Evolutionary conservation across 163 green algal species (phyloP).

Genomic region (Scenedesmus sp.): DNA sequence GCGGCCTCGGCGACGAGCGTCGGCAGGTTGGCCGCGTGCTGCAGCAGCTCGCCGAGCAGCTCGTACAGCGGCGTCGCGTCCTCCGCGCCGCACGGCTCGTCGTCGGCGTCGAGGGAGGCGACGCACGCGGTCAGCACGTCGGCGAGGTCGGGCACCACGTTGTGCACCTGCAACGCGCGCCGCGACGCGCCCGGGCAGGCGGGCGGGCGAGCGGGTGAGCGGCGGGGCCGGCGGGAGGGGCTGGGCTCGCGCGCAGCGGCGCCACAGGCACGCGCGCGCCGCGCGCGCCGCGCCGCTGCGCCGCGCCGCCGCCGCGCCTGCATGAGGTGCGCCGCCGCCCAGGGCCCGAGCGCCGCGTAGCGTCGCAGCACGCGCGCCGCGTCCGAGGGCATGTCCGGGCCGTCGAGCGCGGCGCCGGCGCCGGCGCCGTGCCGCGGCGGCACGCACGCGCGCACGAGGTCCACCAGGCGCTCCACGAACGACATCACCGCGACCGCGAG

Average conservation of each 20-base stretch:
- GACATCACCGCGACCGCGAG: conserved; percentile 16
- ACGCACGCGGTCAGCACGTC: conserved; percentile 13
- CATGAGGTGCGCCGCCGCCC: conserved; percentile 30
- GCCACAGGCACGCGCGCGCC: not conserved
- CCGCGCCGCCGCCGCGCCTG: not conserved
- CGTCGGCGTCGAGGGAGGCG: not conserved
- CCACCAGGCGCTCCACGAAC: conserved; percentile 12
- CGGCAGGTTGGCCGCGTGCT: conserved; percentile 27
- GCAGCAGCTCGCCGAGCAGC: conserved; percentile 27
- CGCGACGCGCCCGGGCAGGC: not conserved
- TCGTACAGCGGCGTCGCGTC: not conserved
- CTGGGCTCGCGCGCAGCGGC: not conserved
- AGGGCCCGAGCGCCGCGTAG: not conserved
- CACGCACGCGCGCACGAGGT: conserved; percentile 7
- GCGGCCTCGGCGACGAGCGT: conserved; percentile 8
- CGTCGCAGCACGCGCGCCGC: conserved; percentile 2
- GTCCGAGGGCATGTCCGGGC: not conserved
- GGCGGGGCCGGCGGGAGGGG: too few species aligned
- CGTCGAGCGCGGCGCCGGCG: not conserved
- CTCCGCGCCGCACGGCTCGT: not conserved
- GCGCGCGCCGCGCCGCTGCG: not conserved
- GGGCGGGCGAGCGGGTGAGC: not conserved
- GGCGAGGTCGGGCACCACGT: conserved; percentile 12
- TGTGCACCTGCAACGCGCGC: conserved; percentile 1
- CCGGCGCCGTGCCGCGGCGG: not conserved